Percentiles rank a stretch among this genome's conserved stretches.
These are phyloP conservation scores for Plectosphaerella plurivora DNA, from an alignment of 2,329 filamentous ascomycete species.

Conservation along the genomic window DNA sequence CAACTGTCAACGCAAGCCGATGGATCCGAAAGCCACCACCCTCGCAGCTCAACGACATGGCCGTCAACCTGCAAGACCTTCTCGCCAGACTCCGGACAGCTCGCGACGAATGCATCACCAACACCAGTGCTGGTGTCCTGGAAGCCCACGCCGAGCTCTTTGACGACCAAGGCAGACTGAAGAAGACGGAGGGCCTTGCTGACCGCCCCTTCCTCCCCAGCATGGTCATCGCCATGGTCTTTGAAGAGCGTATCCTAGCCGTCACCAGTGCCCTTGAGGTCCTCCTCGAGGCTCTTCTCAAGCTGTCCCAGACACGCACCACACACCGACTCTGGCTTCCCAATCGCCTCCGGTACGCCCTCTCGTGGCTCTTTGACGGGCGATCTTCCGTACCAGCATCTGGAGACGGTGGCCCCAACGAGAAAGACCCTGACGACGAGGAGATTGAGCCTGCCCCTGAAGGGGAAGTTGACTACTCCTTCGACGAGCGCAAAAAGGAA, in stretches of 20 bases:
- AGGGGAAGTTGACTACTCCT: not conserved
- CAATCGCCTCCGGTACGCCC: slow-evolving; percentile 28
- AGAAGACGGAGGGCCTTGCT: slow-evolving; percentile 13
- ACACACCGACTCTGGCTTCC: slow-evolving; percentile 37
- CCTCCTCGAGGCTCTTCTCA: slow-evolving; percentile 29
- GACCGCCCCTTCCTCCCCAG: slow-evolving; percentile 26
- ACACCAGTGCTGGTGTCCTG: slow-evolving; percentile 35
- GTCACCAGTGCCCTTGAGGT: slow-evolving; percentile 20
- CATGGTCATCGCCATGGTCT: slow-evolving; percentile 40
- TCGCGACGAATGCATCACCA: not conserved
- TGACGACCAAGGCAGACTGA: slow-evolving; percentile 32
- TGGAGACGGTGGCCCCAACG: too few species aligned
- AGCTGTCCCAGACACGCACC: slow-evolving; percentile 28
- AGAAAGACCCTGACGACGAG: too few species aligned
- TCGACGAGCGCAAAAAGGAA: slow-evolving; percentile 25
- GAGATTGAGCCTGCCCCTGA: too few species aligned
- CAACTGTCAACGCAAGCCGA: too few species aligned
- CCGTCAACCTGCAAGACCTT: too few species aligned
- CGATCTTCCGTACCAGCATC: slow-evolving; percentile 15
- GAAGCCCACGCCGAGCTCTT: slow-evolving; percentile 34
- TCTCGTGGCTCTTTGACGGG: slow-evolving; percentile 30
- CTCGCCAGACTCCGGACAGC: too few species aligned
- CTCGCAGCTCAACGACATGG: too few species aligned
- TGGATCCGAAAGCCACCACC: too few species aligned
- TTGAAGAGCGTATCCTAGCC: slow-evolving; percentile 36